Percentiles rank a stretch among this genome's conserved stretches.
Conservation (phyloP, 169 alveolate species). For the Plasmodium reichenowi region DNA sequence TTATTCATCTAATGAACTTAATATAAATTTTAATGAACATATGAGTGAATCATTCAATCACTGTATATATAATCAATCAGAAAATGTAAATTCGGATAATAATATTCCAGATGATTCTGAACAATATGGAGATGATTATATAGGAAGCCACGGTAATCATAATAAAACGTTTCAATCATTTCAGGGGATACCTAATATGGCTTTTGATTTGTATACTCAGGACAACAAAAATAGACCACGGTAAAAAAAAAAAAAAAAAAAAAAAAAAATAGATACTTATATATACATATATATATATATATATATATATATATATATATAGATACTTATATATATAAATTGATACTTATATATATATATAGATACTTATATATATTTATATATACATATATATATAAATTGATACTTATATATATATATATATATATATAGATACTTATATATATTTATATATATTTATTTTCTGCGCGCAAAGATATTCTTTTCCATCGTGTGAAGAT, state of each 20-base stretch:
- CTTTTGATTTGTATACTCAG: constrained; percentile 40
- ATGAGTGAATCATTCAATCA: constrained; percentile 24
- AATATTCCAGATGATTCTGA: neutral
- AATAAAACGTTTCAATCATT: constrained; percentile 40
- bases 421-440: neutral
- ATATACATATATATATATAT: neutral
- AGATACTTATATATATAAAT: too few relatives aligned
- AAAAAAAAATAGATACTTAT: too few relatives aligned
- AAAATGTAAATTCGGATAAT: neutral
- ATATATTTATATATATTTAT: neutral
- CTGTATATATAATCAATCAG: constrained; percentile 7
- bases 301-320: too few relatives aligned
- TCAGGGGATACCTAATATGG: constrained; percentile 47
- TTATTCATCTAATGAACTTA: constrained; percentile 28
- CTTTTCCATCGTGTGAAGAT: too few relatives aligned
- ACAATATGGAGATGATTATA: constrained; percentile 5
- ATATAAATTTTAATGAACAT: constrained; percentile 33
- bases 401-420: neutral
- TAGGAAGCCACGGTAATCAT: neutral
- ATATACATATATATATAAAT: too few relatives aligned
- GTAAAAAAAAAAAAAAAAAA: constrained; percentile 4
- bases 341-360: neutral
- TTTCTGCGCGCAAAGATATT: neutral
- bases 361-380: too few relatives aligned
- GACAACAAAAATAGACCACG: constrained; percentile 13